Evolutionary conservation across 176 grass and related monocot species (phyloP).

Genomic region (Lolium multiflorum): DNA sequence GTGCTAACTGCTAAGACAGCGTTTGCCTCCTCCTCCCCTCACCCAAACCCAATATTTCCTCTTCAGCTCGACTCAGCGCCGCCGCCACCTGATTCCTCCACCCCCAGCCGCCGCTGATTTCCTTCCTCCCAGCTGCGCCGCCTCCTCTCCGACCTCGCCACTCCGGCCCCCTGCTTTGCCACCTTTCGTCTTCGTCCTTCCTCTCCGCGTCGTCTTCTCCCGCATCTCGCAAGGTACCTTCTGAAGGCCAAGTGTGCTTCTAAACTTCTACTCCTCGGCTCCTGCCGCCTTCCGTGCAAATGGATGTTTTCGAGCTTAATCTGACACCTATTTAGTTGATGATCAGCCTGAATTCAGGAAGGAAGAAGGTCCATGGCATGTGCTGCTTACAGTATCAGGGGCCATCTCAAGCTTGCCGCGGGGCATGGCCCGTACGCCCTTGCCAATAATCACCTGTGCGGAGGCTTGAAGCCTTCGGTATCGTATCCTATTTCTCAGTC

Average conservation of each 20-base stretch:
- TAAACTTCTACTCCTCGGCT: background rate
- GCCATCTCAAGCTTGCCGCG: slow-evolving; percentile 39
- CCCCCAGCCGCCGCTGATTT: background rate
- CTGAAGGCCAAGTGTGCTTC: background rate
- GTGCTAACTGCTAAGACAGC: no score
- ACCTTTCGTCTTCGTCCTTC: background rate
- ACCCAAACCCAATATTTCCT: no score
- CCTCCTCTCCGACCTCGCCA: background rate
- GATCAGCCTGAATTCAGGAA: background rate
- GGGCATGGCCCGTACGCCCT: background rate
- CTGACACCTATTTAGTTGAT: background rate
- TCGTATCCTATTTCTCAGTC: slow-evolving; percentile 38
- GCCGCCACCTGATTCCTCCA: background rate
- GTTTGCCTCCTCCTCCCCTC: no score
- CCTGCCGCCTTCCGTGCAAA: background rate
- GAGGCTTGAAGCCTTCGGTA: slow-evolving; percentile 30
- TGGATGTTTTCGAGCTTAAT: slow-evolving; percentile 1
- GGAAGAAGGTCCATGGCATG: slow-evolving; percentile 55
- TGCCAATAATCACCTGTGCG: background rate
- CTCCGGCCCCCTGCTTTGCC: background rate
- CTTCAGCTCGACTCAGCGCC: no score
- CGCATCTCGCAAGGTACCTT: background rate
- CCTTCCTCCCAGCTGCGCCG: background rate
- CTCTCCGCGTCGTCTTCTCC: background rate
- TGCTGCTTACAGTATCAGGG: slow-evolving; percentile 36